phyloP scores from a whole-genome alignment of 257 asterid genomes.

The Lycium ferocissimum region DNA sequence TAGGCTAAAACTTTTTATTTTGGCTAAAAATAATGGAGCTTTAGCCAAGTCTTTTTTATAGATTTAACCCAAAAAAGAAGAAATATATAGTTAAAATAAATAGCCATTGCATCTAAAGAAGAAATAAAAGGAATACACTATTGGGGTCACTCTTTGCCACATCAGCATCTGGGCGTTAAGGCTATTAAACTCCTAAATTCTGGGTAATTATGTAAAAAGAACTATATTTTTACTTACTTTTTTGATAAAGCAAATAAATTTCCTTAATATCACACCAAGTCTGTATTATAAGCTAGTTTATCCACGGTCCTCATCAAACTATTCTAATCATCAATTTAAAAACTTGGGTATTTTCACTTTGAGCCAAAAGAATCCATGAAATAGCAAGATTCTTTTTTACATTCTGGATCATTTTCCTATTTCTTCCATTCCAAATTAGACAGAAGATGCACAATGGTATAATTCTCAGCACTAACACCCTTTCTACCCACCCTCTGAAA shows the following conservation, averaged over 20 bases:
- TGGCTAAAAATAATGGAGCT: not conserved
- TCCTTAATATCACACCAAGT: conserved; percentile 18
- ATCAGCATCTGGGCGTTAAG: not conserved
- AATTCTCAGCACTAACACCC: not conserved
- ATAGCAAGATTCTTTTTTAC: not conserved
- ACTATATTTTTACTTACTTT: not conserved
- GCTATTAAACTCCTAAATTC: not conserved
- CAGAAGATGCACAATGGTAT: conserved; percentile 9
- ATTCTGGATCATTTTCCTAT: conserved; percentile 10
- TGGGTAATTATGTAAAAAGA: not conserved
- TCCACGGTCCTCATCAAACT: conserved; percentile 14
- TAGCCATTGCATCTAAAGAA: not conserved
- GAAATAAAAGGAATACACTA: not conserved
- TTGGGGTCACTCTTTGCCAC: not conserved
- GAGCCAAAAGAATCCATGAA: not conserved
- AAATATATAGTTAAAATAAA: not conserved
- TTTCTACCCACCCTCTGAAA: conserved; percentile 23
- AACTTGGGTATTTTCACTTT: not conserved
- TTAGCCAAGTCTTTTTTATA: not conserved
- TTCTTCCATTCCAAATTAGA: conserved; percentile 20
- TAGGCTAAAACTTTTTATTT: not conserved
- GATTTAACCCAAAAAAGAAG: not conserved
- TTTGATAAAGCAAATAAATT: not conserved
- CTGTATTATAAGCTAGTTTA: not conserved
- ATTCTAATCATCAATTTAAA: not conserved